Percentiles rank a stretch among this genome's conserved stretches.
Conservation (phyloP, 1,284 basidiomycete genomes). For the Hypsizygus ulmarius region DNA sequence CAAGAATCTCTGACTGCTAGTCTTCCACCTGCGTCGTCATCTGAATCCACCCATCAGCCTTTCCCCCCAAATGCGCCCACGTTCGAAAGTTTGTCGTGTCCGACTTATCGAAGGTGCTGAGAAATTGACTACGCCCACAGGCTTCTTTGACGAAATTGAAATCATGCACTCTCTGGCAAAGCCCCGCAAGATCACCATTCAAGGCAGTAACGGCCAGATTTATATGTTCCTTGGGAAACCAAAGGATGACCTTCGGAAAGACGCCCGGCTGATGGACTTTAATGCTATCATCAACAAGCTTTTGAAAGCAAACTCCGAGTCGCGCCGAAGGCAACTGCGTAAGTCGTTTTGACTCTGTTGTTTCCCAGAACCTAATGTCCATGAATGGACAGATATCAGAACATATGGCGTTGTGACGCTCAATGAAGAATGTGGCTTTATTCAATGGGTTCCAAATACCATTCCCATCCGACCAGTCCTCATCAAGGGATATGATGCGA, state of each 20-base stretch:
- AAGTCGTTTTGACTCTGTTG: conserved; percentile 29
- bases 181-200: conserved; percentile 89
- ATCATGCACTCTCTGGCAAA: conserved; percentile 93
- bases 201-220: conserved; percentile 77
- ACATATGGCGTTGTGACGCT: conserved; percentile 96
- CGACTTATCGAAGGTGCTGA: neutral
- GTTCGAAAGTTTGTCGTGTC: conserved; percentile 62
- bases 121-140: conserved; percentile 35
- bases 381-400: conserved; percentile 68
- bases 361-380: neutral
- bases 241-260: conserved; percentile 96
- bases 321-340: conserved; percentile 87
- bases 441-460: conserved; percentile 99
- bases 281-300: conserved; percentile 98
- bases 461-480: conserved; percentile 83
- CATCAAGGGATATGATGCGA: conserved; percentile 68
- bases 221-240: conserved; percentile 98
- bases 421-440: conserved; percentile 96
- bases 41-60: conserved; percentile 71
- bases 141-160: conserved; percentile 79
- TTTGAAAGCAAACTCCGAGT: conserved; percentile 91
- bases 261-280: conserved; percentile 97
- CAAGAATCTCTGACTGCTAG: conserved; percentile 93
- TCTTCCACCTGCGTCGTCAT: conserved; percentile 72
- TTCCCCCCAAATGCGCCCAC: conserved; percentile 80